Percentiles rank a stretch among this genome's conserved stretches.
phyloP scores from a whole-genome alignment of 176 grass and related monocot genomes.

The Oryza meridionalis region DNA sequence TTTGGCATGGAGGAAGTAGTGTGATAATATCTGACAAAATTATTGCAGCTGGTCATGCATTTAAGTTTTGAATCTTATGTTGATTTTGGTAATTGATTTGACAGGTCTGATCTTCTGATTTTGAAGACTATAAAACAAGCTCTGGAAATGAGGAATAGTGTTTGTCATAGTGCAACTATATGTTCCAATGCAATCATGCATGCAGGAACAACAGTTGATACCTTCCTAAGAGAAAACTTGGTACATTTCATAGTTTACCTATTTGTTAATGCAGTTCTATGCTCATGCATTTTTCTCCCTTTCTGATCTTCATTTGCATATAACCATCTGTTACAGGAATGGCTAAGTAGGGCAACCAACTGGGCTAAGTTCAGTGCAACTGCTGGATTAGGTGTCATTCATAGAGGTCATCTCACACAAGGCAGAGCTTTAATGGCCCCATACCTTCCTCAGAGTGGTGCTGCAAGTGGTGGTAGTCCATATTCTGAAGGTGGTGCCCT shows the following conservation, averaged over 20 bases:
- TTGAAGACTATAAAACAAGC: slow-evolving; percentile 88
- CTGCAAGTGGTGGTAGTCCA: slow-evolving; percentile 89
- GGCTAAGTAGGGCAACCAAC: slow-evolving; percentile 98
- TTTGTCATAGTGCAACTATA: slow-evolving; percentile 85
- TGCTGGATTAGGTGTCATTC: slow-evolving; percentile 93
- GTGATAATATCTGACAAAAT: slow-evolving; percentile 10
- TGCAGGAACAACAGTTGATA: slow-evolving; percentile 89
- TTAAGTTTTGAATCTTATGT: slow-evolving; percentile 3
- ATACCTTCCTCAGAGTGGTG: slow-evolving; percentile 94
- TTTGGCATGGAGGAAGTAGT: neutral
- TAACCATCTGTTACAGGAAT: slow-evolving; percentile 58
- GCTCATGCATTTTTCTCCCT: slow-evolving; percentile 28
- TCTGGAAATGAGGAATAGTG: slow-evolving; percentile 84
- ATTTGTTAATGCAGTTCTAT: neutral
- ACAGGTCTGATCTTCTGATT: slow-evolving; percentile 85
- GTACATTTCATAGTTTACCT: slow-evolving; percentile 37
- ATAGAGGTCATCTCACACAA: slow-evolving; percentile 97
- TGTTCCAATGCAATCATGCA: slow-evolving; percentile 92
- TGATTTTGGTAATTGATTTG: slow-evolving; percentile 5
- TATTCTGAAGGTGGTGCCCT: slow-evolving; percentile 99
- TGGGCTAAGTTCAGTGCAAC: slow-evolving; percentile 99
- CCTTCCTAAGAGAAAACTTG: slow-evolving; percentile 87
- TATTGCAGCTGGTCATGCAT: neutral
- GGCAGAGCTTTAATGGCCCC: slow-evolving; percentile 98
- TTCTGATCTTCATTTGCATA: slow-evolving; percentile 57